Conservation (phyloP, 2,329 filamentous ascomycete genomes). For the Pseudogymnoascus sp. region DNA sequence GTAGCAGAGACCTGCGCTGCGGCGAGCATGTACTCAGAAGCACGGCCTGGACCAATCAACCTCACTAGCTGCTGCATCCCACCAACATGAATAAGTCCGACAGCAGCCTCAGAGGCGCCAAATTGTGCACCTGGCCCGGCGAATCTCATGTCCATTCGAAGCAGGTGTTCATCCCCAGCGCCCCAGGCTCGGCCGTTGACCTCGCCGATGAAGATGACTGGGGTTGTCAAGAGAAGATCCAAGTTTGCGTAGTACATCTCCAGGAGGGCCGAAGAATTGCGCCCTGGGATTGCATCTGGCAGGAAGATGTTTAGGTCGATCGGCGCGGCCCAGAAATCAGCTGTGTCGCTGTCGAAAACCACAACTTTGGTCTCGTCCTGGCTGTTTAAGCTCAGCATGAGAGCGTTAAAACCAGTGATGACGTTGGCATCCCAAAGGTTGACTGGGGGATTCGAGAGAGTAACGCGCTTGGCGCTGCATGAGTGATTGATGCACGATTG, state of each 20-base stretch:
- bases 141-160: constrained; percentile 16
- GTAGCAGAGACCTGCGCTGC: constrained; percentile 11
- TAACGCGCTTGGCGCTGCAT: neutral
- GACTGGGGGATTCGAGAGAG: neutral
- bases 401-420: neutral
- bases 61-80: constrained; percentile 12
- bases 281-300: neutral
- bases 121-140: constrained; percentile 10
- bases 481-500: neutral
- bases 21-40: constrained; percentile 16
- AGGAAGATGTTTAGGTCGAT: neutral
- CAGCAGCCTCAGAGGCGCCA: constrained; percentile 11
- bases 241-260: neutral
- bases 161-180: constrained; percentile 14
- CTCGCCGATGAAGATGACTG: constrained; percentile 12
- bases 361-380: neutral
- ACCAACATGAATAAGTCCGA: constrained; percentile 12
- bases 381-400: neutral
- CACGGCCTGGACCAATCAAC: constrained; percentile 14
- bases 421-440: neutral
- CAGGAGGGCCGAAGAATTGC: neutral
- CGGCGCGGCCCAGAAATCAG: neutral
- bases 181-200: constrained; percentile 11
- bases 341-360: neutral
- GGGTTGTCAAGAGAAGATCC: neutral